Conservation (phyloP, 495 filamentous ascomycete genomes). For the Daldinia decipiens region DNA sequence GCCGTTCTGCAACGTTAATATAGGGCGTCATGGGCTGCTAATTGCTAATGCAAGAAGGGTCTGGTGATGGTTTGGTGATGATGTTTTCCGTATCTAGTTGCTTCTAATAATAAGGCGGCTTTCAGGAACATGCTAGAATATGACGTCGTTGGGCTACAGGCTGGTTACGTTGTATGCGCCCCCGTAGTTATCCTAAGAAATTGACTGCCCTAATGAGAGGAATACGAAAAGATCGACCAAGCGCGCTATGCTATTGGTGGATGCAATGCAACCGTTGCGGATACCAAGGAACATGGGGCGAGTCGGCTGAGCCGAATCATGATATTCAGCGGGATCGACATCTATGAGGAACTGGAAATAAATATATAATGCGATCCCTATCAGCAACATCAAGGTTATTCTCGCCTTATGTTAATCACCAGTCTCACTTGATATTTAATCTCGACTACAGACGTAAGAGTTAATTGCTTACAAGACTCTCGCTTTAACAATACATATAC, state of each 20-base stretch:
- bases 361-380: conserved; percentile 3
- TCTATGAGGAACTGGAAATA: neutral
- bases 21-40: neutral
- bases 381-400: neutral
- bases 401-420: neutral
- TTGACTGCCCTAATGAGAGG: neutral
- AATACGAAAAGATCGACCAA: conserved; percentile 9
- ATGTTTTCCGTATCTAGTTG: neutral
- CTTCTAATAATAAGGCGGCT: neutral
- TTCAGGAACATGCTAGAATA: neutral
- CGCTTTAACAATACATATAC: no score
- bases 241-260: neutral
- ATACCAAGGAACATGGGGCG: conserved; percentile 1
- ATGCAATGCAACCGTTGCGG: neutral
- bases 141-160: neutral
- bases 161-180: neutral
- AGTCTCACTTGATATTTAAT: neutral
- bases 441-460: neutral
- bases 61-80: neutral
- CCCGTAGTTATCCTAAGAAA: neutral
- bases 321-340: neutral
- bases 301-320: neutral
- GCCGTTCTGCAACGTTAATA: neutral
- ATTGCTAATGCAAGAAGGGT: neutral
- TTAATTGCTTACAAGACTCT: neutral